Conservation (phyloP, 169 alveolate species). For the Plasmodium gaboni region DNA sequence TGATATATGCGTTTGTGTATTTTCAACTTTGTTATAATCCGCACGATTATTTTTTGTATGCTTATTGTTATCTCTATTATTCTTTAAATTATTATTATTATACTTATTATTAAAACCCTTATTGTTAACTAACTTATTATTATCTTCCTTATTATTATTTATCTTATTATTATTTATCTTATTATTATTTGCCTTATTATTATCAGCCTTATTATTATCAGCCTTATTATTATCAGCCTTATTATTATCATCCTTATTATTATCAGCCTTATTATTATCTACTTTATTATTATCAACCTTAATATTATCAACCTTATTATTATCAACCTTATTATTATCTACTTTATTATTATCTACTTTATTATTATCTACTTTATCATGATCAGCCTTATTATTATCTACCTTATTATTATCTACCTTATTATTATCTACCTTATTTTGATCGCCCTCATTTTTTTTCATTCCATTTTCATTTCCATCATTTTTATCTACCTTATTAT, state of each 20-base stretch:
- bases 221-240: not conserved
- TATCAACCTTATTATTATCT: too few species aligned
- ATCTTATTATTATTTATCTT: not conserved
- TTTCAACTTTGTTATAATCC: not conserved
- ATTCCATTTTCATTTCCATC: too few species aligned
- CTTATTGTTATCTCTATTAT: too few species aligned
- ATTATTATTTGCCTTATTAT: not conserved
- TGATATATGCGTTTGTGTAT: not conserved
- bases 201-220: not conserved
- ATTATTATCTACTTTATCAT: too few species aligned
- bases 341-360: too few species aligned
- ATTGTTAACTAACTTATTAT: not conserved
- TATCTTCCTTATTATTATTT: not conserved
- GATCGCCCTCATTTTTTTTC: too few species aligned
- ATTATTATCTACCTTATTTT: too few species aligned
- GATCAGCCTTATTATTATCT: too few species aligned
- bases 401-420: too few species aligned
- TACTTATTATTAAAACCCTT: not conserved
- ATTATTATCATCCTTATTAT: not conserved
- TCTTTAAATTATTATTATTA: not conserved
- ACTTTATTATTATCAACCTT: too few species aligned
- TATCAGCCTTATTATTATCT: not conserved
- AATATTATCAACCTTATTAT: too few species aligned
- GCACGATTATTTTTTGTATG: not conserved
- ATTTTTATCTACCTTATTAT: too few species aligned